A percentile compares a stretch with the other conserved stretches of the same genome.
Evolutionary conservation across 345 rosid genomes (phyloP).

Genomic region (Citrus mangshanensis): DNA sequence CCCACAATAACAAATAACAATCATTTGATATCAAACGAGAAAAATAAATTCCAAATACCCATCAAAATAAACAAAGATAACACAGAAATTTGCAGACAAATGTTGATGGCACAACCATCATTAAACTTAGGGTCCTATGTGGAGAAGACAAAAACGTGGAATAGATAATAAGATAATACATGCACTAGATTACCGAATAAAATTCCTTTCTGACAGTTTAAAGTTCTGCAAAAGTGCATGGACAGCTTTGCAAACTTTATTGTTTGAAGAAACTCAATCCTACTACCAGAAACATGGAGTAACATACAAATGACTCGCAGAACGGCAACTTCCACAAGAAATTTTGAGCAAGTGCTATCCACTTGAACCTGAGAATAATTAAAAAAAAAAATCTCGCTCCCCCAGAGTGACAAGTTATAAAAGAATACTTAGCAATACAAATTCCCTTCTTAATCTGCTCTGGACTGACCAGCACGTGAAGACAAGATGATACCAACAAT

Average conservation of each 20-base stretch:
- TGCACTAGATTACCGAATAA: slow-evolving; percentile 5
- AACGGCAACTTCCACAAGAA: slow-evolving; percentile 16
- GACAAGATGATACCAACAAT: slow-evolving; percentile 93
- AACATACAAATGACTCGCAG: slow-evolving; percentile 20
- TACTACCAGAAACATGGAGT: slow-evolving; percentile 19
- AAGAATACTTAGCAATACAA: slow-evolving; percentile 23
- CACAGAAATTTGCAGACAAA: neutral
- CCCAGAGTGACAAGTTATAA: neutral
- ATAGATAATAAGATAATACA: slow-evolving; percentile 12
- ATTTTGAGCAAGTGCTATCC: slow-evolving; percentile 15
- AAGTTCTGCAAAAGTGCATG: slow-evolving; percentile 17
- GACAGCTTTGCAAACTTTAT: slow-evolving; percentile 24
- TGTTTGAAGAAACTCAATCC: slow-evolving; percentile 19
- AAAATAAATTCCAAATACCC: neutral
- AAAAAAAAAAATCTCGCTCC: slow-evolving; percentile 1
- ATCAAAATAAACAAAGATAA: neutral
- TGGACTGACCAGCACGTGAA: slow-evolving; percentile 91
- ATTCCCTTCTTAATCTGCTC: slow-evolving; percentile 57
- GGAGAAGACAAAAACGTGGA: neutral
- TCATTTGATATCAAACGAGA: neutral
- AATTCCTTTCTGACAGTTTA: slow-evolving; percentile 7
- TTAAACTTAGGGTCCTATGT: neutral
- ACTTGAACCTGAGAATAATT: slow-evolving; percentile 9
- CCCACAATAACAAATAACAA: neutral
- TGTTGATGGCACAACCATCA: neutral